Base-by-base conservation (phyloP, 192 early-diverging fungal species). In the Coemansia sp. region DNA sequence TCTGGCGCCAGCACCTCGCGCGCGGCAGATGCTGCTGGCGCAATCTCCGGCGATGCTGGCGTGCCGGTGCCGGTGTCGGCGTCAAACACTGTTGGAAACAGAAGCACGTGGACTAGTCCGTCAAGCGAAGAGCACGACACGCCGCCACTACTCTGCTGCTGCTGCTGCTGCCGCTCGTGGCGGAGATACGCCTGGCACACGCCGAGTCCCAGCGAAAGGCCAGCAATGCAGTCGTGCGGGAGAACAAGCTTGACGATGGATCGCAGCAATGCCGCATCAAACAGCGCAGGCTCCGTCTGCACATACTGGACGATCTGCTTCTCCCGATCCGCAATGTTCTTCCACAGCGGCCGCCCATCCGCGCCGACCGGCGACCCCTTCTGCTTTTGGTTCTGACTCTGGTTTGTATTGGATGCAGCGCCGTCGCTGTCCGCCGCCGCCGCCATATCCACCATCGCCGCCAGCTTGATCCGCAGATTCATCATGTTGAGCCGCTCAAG, bases 51-150 rank as follows among this genome's bases (percentile, higher is more conserved):
- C 46, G 11, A n/a, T 32, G 59, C 41, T 4, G 37, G 38, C 25
- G 51, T 44, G 37, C 44, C 45, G 4, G 37, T 14, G 56, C 61
- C 42, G n/a, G 71, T 46, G 32, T 87, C 86, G 4, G 80, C n/a
- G 57, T 93, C 91, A 68, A 84, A 91, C 14, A 90, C 86, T 0
- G 90, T 93, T 6, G 91, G 91, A 71, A 91, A 93, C 40, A 93
- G 63, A 2, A 91, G 82, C 20, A 93, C 68, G 41, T 85, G 76
- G 55, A 90, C 71, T 14, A 89, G 59, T 0, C 75, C 83, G 19
- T 87, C 70, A 17, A 90, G 81, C 20, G 77, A 63, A 0, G 65
- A 40, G 43, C 81, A 77, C 41, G 61, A 13, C 2, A 68, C 50
- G 45, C 11, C 0, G 9, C 17, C 7, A 17, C 6, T 20, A 7